These are phyloP conservation scores for Trypanosomatidae sp. DNA, from an alignment of 208 protist species.

Conservation along the genomic window DNA sequence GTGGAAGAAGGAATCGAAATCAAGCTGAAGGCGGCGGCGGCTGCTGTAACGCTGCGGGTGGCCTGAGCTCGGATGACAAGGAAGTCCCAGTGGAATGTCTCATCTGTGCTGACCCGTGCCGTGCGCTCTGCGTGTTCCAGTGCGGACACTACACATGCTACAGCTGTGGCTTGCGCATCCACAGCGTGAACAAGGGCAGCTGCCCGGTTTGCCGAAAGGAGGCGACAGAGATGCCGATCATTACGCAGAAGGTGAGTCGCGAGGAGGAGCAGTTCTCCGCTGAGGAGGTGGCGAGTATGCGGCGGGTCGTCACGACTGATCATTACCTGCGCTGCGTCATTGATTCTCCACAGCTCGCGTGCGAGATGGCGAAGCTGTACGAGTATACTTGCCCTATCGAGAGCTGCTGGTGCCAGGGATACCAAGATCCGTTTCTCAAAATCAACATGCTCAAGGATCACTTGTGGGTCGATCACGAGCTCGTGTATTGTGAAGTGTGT, in stretches of 20 bases:
- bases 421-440: conserved; percentile 79
- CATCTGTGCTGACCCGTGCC: conserved; percentile 71
- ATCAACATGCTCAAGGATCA: conserved; percentile 64
- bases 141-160: conserved; percentile 88
- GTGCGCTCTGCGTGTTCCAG: conserved; percentile 68
- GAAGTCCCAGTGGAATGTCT: conserved; percentile 70
- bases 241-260: conserved; percentile 47
- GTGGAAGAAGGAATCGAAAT: background rate
- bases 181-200: conserved; percentile 41
- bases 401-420: conserved; percentile 59
- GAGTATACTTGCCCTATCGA: conserved; percentile 67
- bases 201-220: conserved; percentile 78
- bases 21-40: background rate
- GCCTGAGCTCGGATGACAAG: background rate
- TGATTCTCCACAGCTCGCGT: conserved; percentile 44
- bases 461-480: conserved; percentile 57
- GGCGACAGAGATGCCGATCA: conserved; percentile 34
- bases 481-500: conserved; percentile 79
- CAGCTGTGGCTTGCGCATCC: conserved; percentile 82
- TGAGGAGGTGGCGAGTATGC: conserved; percentile 52
- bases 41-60: background rate
- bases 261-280: conserved; percentile 58
- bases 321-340: conserved; percentile 55
- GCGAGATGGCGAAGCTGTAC: conserved; percentile 74
- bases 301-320: conserved; percentile 29